These are phyloP conservation scores for Aspergillus aculeatinus DNA, from an alignment of 2,329 filamentous ascomycete species.

Conservation along the genomic window DNA sequence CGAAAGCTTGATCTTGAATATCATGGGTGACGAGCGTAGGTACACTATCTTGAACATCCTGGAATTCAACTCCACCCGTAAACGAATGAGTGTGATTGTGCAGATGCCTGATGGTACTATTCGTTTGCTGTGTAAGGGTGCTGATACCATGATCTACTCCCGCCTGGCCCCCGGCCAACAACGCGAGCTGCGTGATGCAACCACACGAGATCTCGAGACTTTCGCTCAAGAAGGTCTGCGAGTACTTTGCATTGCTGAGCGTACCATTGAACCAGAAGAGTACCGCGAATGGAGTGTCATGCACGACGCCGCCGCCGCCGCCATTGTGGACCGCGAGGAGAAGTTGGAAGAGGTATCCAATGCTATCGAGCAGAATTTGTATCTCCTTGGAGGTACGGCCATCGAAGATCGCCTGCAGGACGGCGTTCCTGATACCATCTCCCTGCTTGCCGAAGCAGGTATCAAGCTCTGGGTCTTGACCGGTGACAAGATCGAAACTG, in stretches of 20 bases:
- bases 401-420: constrained; percentile 78
- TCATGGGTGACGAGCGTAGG: constrained; percentile 5
- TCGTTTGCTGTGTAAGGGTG: constrained; percentile 4
- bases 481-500: constrained; percentile 97
- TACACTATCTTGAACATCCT: constrained; percentile 4
- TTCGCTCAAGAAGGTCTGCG: constrained; percentile 7
- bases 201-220: constrained; percentile 1
- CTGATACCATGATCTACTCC: constrained; percentile 3
- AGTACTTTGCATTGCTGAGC: constrained; percentile 4
- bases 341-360: constrained; percentile 2
- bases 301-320: constrained; percentile 5
- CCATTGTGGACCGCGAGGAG: constrained; percentile 7
- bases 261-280: background rate
- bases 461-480: constrained; percentile 99
- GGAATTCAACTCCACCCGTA: constrained; percentile 7
- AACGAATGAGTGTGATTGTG: constrained; percentile 5
- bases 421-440: constrained; percentile 4
- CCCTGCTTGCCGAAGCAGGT: constrained; percentile 62
- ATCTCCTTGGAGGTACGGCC: constrained; percentile 34
- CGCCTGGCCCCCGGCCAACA: constrained; percentile 6
- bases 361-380: constrained; percentile 3
- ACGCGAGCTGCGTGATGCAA: background rate
- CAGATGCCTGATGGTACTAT: constrained; percentile 8
- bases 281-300: constrained; percentile 6
- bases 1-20: constrained; percentile 1